Evolutionary conservation across 768 basidiomycete species (phyloP).

Genomic region (Russula abietina): DNA sequence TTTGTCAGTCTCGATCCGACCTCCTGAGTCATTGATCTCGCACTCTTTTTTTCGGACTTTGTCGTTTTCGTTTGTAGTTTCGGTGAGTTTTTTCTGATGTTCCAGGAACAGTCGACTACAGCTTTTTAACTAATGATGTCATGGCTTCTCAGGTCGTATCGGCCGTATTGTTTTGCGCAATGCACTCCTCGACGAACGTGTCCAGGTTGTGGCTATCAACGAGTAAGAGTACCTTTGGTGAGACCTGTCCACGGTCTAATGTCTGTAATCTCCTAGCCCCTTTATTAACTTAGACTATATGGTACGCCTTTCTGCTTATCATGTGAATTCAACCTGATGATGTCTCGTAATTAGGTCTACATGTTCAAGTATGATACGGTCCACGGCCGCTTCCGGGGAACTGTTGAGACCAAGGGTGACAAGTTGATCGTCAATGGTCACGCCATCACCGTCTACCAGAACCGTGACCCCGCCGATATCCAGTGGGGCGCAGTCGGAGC

Average conservation of each 20-base stretch:
- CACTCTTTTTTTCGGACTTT: conserved; percentile 21
- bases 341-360: conserved; percentile 60
- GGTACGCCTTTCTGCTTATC: conserved; percentile 43
- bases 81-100: conserved; percentile 40
- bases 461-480: conserved; percentile 85
- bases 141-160: conserved; percentile 72
- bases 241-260: not conserved
- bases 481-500: conserved; percentile 77
- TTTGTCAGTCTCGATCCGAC: conserved; percentile 43
- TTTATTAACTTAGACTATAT: conserved; percentile 98
- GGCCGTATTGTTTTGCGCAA: conserved; percentile 98
- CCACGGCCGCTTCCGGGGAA: conserved; percentile 87
- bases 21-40: conserved; percentile 1
- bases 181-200: conserved; percentile 66
- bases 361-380: conserved; percentile 98
- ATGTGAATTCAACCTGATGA: not conserved
- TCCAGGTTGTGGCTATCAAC: conserved; percentile 91
- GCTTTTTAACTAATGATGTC: not conserved
- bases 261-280: conserved; percentile 48
- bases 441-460: conserved; percentile 68
- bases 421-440: conserved; percentile 86
- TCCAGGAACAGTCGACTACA: not conserved
- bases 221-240: conserved; percentile 50
- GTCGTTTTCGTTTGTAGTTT: conserved; percentile 45
- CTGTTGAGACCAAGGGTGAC: conserved; percentile 74